Evolutionary conservation across 106 monocot species (phyloP).

Genomic region (Chionographis japonica): DNA sequence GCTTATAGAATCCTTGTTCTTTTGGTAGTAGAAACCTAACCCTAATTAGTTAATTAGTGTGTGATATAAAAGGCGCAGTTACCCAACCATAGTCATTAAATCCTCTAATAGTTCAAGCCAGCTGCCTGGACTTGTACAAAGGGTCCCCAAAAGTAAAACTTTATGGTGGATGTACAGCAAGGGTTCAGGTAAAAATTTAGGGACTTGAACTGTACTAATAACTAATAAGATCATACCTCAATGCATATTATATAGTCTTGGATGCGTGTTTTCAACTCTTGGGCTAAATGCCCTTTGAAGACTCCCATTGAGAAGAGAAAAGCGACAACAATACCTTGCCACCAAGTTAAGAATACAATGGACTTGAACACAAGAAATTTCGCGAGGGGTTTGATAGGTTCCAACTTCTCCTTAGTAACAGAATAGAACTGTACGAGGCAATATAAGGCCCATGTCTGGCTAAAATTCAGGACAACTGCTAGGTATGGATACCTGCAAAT

Average conservation of each 20-base stretch:
- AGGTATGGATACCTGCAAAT: slow-evolving; percentile 84
- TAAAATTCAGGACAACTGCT: slow-evolving; percentile 90
- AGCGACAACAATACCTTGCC: slow-evolving; percentile 92
- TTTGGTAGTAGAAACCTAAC: too few relatives aligned
- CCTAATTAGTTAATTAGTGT: too few relatives aligned
- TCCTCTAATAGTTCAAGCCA: too few relatives aligned
- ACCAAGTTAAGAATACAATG: slow-evolving; percentile 98
- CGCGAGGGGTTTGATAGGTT: slow-evolving; percentile 83
- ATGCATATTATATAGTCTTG: slow-evolving; percentile 98
- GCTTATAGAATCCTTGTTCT: too few relatives aligned
- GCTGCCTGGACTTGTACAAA: too few relatives aligned
- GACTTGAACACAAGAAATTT: slow-evolving; percentile 98
- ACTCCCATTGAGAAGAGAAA: slow-evolving; percentile 78
- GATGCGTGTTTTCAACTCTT: slow-evolving; percentile 76
- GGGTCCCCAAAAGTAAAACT: too few relatives aligned
- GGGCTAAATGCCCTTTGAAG: slow-evolving; percentile 78
- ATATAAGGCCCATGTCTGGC: slow-evolving; percentile 98
- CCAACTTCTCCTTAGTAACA: slow-evolving; percentile 82
- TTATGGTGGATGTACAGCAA: too few relatives aligned
- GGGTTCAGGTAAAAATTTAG: too few relatives aligned
- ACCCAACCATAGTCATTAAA: too few relatives aligned
- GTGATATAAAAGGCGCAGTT: too few relatives aligned
- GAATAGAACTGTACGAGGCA: slow-evolving; percentile 97
- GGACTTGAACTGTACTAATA: background rate
- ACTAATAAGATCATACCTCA: slow-evolving; percentile 46